Base-by-base conservation (phyloP, 768 basidiomycete species). In the Austroboletus eburneus region DNA sequence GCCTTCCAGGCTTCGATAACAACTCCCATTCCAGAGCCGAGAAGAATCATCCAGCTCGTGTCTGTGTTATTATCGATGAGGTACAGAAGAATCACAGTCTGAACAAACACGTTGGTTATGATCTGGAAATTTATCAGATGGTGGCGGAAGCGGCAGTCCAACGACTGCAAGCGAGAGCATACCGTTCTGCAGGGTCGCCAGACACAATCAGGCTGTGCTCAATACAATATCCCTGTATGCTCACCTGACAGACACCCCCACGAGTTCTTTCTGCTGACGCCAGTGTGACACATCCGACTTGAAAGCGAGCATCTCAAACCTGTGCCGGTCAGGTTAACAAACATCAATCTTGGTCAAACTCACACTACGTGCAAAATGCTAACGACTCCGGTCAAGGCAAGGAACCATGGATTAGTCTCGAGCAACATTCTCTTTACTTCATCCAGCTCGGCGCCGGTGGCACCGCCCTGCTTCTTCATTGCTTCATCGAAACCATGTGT, bases 11-110 rank as follows among this genome's bases (percentile, higher is more conserved):
- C 92, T 68, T 97, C 95, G 47, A 91, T 81, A 24, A 89, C 56
- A 35, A 89, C 77, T 35, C 90, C 87, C 64, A 82, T 78, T 9
- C 88, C 90, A 45, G 87, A 90, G 4, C 87, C 85, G 65, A 92
- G 78, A 21, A 97, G 77, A 65, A 98, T 97, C 91, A 97, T 97
- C 87, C 91, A 95, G 58, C 86, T 91, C 24, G 95, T 99, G 64
- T 97, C 89, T 43, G 90, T 84, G 56, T 89, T 91, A 65, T 93
- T 94, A 70, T 96, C 94, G 57, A 94, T 83, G 56, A 98, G 85
- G 69, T 96, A 98, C 17, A 98, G 75, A 25, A 95, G 73, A 58
- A 96, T 84, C 57, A 98, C 74, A 23, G 87, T 65, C 72, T 94
- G 89, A n/a, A 93, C 87, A 62, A 97, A 82, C 52, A 94, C 91